Conservation (phyloP, 805 yeast genomes). For the Candida sithepensis region DNA sequence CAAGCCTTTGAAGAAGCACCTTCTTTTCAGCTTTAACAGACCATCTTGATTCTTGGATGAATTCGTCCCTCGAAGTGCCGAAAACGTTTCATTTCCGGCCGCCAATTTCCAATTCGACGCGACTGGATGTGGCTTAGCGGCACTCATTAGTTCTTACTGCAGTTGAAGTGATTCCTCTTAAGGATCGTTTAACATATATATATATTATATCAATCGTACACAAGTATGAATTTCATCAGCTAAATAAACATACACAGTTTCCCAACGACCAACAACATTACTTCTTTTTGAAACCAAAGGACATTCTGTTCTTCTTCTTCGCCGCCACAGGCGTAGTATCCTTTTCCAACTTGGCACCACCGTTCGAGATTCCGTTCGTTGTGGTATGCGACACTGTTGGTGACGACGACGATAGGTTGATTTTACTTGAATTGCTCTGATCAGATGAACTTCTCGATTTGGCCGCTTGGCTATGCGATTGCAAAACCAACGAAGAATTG, state of each 20-base stretch:
- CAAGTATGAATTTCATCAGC: too few species aligned
- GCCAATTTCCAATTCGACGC: neutral
- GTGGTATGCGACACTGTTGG: neutral
- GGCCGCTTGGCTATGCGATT: neutral
- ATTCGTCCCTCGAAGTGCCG: too few species aligned
- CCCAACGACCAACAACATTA: too few species aligned
- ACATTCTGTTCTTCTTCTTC: slow-evolving; percentile 17
- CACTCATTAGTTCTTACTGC: too few species aligned
- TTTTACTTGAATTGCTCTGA: neutral
- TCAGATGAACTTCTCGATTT: neutral
- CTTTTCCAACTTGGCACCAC: neutral
- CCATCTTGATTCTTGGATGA: too few species aligned
- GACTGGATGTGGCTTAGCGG: neutral
- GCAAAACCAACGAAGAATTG: neutral
- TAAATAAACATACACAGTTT: too few species aligned
- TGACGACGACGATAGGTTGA: neutral
- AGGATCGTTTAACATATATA: too few species aligned
- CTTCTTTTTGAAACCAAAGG: slow-evolving; percentile 18
- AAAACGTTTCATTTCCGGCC: too few species aligned
- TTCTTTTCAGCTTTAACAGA: too few species aligned
- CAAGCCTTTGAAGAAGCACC: too few species aligned
- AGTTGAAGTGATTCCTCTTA: too few species aligned
- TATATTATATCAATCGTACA: too few species aligned
- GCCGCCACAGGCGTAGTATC: neutral
- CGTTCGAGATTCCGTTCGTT: neutral